Evolutionary conservation across 345 rosid genomes (phyloP), one percentile per base, ranked within the genome.

Genomic region (Gossypium sturtianum): DNA sequence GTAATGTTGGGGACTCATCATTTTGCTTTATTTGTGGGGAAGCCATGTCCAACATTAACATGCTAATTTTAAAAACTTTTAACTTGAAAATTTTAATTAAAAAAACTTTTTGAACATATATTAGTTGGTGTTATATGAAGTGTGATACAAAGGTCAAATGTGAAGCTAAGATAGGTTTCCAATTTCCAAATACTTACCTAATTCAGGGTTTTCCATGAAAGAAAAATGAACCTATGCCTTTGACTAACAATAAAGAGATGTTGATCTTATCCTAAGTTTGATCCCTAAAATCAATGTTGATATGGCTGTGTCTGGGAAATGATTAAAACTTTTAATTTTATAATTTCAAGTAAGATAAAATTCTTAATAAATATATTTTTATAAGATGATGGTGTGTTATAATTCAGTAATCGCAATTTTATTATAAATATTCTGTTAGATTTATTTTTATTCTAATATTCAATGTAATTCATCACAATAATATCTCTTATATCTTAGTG

Each of bases 1-100:
- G 22, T 58, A 19, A 22, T 53, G 57, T 17, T 29, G 6, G 45
- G 60, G 47, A 12, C 74, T 78, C 81, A 81, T 79, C 79, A 76
- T n/a, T 83, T 83, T 73, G 78, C 77, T 81, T 78, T 71, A 54
- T 54, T 71, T 65, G 76, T 69, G 69, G 70, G 61, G 72, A 66
- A 23, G 73, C 65, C 69, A 73, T 41, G 20, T 19, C 34, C 63
- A 8, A 9, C 22, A 43, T 13, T 23, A 47, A 16, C 45, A 53
- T 7, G 49, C 43, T 45, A 19, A 74, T 34, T 34, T 29, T 3
- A 0, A 29, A 3, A 2, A 3, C 2, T 3, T 29, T 29, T 29
- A 29, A 29, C 34, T 29, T 29, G 23, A 29, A 53, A 23, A 17
- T 45, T 45, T 45, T 66, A 12, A 43, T 34, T 34, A 34, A 34